phyloP scores from a whole-genome alignment of 2,329 filamentous ascomycete species.

The Colletotrichum theobromicola region DNA sequence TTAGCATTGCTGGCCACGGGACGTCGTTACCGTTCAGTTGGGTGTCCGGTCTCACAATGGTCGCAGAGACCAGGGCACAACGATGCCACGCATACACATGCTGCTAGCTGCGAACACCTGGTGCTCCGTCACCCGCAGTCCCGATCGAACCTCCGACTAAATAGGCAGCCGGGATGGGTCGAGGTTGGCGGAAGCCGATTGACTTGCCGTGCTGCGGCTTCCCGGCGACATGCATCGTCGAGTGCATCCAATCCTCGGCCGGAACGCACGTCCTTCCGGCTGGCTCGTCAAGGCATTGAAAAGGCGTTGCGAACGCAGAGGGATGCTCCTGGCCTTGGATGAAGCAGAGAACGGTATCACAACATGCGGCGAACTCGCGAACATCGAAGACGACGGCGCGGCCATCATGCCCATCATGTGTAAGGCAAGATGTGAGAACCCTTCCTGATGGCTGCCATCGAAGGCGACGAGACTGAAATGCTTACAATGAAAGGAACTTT shows the following conservation, averaged over 20 bases:
- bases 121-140: conserved; percentile 62
- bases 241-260: conserved; percentile 63
- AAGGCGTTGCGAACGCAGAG: conserved; percentile 56
- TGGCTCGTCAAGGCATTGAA: conserved; percentile 62
- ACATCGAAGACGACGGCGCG: conserved; percentile 58
- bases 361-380: conserved; percentile 63
- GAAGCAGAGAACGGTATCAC: conserved; percentile 67
- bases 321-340: conserved; percentile 66
- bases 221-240: conserved; percentile 67
- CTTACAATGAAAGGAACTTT: conserved; percentile 52
- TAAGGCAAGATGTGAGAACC: conserved; percentile 64
- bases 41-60: conserved; percentile 62
- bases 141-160: conserved; percentile 66
- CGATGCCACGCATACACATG: conserved; percentile 61
- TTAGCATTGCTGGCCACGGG: conserved; percentile 65
- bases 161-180: conserved; percentile 61
- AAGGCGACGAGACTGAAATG: conserved; percentile 56
- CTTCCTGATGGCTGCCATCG: conserved; percentile 62
- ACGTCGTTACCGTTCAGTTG: conserved; percentile 63
- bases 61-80: conserved; percentile 49
- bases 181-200: conserved; percentile 65
- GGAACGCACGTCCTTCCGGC: conserved; percentile 65
- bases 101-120: conserved; percentile 66
- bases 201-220: conserved; percentile 65
- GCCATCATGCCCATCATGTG: conserved; percentile 66